These are phyloP conservation scores for Tricholoma matsutake DNA, from an alignment of 768 basidiomycete genomes.

Conservation along the genomic window DNA sequence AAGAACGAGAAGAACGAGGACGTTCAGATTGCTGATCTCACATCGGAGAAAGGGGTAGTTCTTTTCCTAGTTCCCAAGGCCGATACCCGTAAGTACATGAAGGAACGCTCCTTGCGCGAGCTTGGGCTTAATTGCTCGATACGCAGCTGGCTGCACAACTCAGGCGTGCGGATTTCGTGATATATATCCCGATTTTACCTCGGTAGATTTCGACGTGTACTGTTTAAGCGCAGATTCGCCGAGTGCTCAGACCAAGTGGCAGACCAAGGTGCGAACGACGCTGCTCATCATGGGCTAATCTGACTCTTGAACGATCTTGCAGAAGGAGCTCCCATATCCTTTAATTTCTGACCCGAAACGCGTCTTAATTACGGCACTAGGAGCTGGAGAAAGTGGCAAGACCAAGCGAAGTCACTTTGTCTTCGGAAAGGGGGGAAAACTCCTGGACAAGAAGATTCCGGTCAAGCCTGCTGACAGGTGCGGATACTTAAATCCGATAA, in stretches of 20 bases:
- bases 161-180: conserved; percentile 95
- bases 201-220: conserved; percentile 70
- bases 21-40: conserved; percentile 60
- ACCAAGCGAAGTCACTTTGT: conserved; percentile 93
- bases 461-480: conserved; percentile 88
- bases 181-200: conserved; percentile 70
- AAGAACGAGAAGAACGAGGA: conserved; percentile 87
- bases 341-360: conserved; percentile 89
- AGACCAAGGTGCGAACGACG: conserved; percentile 47
- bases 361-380: conserved; percentile 74
- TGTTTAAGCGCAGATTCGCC: conserved; percentile 82
- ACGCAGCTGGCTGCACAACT: conserved; percentile 79
- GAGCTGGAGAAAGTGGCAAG: conserved; percentile 75
- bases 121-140: not conserved
- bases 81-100: conserved; percentile 66
- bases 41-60: conserved; percentile 70
- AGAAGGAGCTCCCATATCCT: conserved; percentile 85
- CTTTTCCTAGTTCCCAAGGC: conserved; percentile 85
- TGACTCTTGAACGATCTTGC: not conserved
- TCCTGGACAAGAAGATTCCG: conserved; percentile 80
- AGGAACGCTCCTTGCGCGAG: not conserved
- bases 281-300: not conserved
- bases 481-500: conserved; percentile 8
- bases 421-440: conserved; percentile 87
- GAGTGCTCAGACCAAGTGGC: conserved; percentile 77